phyloP scores from a whole-genome alignment of 352 stramenopile genomes.

The Halophytophthora batemanensis region DNA sequence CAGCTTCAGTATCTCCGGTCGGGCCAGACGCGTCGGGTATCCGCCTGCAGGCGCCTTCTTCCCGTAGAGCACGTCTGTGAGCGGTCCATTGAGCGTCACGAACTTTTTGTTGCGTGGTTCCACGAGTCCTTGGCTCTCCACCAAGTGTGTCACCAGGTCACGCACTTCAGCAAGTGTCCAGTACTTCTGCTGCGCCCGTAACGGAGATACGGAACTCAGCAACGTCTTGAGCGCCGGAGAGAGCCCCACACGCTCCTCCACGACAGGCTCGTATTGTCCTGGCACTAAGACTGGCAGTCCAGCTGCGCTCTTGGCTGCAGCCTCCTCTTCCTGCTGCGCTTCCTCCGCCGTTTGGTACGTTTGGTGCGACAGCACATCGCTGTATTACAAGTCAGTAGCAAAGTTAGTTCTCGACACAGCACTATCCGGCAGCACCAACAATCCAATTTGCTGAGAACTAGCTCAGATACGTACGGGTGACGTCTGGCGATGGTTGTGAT shows the following conservation, averaged over 20 bases:
- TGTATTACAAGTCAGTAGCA: slow-evolving; percentile 18
- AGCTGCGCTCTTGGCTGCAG: slow-evolving; percentile 31
- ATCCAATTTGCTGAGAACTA: no score
- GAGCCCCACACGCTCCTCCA: slow-evolving; percentile 66
- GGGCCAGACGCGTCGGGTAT: slow-evolving; percentile 57
- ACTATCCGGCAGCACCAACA: no score
- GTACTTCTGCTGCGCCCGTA: slow-evolving; percentile 44
- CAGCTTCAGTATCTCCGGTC: slow-evolving; percentile 48
- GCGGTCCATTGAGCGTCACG: slow-evolving; percentile 51
- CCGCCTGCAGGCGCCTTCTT: slow-evolving; percentile 56
- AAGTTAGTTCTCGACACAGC: no score
- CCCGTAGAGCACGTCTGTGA: slow-evolving; percentile 74
- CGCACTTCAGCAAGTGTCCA: slow-evolving; percentile 51
- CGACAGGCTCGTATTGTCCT: slow-evolving; percentile 57
- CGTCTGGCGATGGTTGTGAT: slow-evolving; percentile 61
- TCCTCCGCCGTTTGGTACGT: slow-evolving; percentile 57
- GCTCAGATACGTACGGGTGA: slow-evolving; percentile 58
- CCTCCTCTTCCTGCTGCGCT: slow-evolving; percentile 42
- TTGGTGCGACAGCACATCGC: slow-evolving; percentile 55
- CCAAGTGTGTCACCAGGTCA: slow-evolving; percentile 57
- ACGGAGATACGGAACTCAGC: slow-evolving; percentile 27
- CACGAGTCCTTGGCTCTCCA: slow-evolving; percentile 52
- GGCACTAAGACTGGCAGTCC: slow-evolving; percentile 43
- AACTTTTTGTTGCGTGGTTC: slow-evolving; percentile 66
- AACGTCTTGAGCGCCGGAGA: slow-evolving; percentile 55